A percentile compares a stretch with the other conserved stretches of the same genome.
These are phyloP conservation scores for Hyaloraphidium curvatum DNA, from an alignment of 192 early-diverging fungal genomes.

Conservation along the genomic window DNA sequence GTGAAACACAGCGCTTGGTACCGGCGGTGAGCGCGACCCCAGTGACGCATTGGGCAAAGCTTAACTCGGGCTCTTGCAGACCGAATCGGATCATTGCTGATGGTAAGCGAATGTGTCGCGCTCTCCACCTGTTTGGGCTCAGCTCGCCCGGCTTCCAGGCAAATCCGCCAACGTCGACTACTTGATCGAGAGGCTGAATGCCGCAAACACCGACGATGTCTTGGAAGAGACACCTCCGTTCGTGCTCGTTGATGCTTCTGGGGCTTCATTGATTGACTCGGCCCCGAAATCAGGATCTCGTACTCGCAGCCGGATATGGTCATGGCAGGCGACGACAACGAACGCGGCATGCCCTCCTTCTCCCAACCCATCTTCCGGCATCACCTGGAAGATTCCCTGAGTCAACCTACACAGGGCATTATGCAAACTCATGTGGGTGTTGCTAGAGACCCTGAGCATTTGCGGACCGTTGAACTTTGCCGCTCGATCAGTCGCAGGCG, in stretches of 20 bases:
- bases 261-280: too few relatives aligned
- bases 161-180: too few relatives aligned
- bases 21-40: conserved; percentile 14
- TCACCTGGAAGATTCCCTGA: too few relatives aligned
- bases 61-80: conserved; percentile 13
- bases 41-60: too few relatives aligned
- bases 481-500: conserved; percentile 2
- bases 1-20: conserved; percentile 32
- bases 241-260: too few relatives aligned
- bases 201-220: too few relatives aligned
- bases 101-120: conserved; percentile 12
- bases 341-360: too few relatives aligned
- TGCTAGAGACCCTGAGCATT: not conserved
- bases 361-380: too few relatives aligned
- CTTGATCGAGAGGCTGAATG: too few relatives aligned
- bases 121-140: not conserved
- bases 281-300: too few relatives aligned
- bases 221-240: too few relatives aligned
- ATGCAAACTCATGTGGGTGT: not conserved
- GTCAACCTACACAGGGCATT: not conserved
- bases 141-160: conserved; percentile 4
- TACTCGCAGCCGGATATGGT: conserved; percentile 27
- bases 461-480: not conserved
- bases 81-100: conserved; percentile 29
- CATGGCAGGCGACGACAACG: too few relatives aligned